A percentile compares a stretch with the other conserved stretches of the same genome.
phyloP scores from a whole-genome alignment of 2,329 filamentous ascomycete species.

The Diaporthe sp. region DNA sequence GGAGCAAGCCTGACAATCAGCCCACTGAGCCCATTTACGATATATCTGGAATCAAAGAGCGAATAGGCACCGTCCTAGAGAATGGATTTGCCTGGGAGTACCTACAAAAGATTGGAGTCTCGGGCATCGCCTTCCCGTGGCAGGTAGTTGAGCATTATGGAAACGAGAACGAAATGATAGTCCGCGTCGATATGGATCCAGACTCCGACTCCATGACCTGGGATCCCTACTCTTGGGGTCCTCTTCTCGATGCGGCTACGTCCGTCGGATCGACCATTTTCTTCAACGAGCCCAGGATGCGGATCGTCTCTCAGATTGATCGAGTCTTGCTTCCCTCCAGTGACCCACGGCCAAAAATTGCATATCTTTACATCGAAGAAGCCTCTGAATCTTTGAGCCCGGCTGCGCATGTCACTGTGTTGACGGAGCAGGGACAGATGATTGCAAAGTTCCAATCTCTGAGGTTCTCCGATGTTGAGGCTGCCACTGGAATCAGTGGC shows the following conservation, averaged over 20 bases:
- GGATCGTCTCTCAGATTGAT: not conserved
- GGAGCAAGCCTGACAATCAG: not conserved
- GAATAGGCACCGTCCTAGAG: not conserved
- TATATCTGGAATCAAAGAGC: not conserved
- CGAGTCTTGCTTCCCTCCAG: not conserved
- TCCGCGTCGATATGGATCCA: not conserved
- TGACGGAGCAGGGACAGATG: not conserved
- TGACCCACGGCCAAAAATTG: not conserved
- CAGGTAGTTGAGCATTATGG: not conserved
- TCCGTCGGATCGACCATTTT: not conserved
- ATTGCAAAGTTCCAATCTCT: not conserved
- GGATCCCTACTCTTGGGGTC: not conserved
- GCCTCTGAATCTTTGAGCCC: not conserved
- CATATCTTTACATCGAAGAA: not conserved
- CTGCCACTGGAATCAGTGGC: slow-evolving; percentile 1
- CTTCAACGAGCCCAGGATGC: not conserved
- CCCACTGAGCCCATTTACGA: not conserved
- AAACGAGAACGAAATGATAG: not conserved
- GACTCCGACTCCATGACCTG: not conserved
- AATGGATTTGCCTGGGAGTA: not conserved
- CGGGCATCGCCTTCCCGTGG: not conserved
- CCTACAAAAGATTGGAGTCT: slow-evolving; percentile 1
- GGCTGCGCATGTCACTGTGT: not conserved
- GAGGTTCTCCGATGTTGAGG: slow-evolving; percentile 8
- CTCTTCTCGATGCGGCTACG: not conserved